Evolutionary conservation across 2,329 filamentous ascomycete species (phyloP), one percentile per base, ranked within the genome.

Genomic region (Colletotrichum eleusines): DNA sequence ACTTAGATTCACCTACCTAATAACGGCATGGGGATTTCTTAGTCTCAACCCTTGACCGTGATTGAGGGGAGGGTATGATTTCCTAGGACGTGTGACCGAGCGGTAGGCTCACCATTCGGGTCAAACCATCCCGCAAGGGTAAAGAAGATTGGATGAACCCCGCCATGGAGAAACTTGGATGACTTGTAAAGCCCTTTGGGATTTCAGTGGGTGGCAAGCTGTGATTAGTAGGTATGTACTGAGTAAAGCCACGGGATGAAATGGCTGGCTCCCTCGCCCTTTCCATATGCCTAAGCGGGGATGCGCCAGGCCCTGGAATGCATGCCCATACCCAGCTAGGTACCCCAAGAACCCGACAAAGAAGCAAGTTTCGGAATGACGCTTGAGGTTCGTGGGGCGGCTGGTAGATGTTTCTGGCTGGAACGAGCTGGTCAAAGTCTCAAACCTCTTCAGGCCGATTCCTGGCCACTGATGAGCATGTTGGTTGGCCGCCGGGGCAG

Each of bases 221-320:
- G 67, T 9, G n/a, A n/a, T n/a, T n/a, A n/a, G n/a, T n/a, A n/a
- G n/a, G n/a, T n/a, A n/a, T n/a, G n/a, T n/a, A n/a, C n/a, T n/a
- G n/a, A 23, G 59, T 23, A 48, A 59, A 53, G 68, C 63, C 68
- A 71, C 68, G 46, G 38, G 63, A 71, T 53, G 40, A 71, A 71
- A 71, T 65, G 58, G 63, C 57, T 48, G 40, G 57, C 57, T 48
- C 48, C 58, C 44, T 68, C 44, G 42, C 58, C 58, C 44, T 51
- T 68, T 68, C 40, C 44, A 53, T 28, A 28, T 28, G 14, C 35
- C 35, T 38, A 68, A 53, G 58, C 42, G 42, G 50, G 50, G 28
- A 44, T 58, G 58, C 64, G 58, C 64, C 51, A 35, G 44, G 64
- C 46, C 46, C 51, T 46, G 28, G 42, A 26, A 38, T 53, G 58